These are phyloP conservation scores for Hyparrhenia diplandra DNA, from an alignment of 176 grass and related monocot genomes.

Conservation along the genomic window DNA sequence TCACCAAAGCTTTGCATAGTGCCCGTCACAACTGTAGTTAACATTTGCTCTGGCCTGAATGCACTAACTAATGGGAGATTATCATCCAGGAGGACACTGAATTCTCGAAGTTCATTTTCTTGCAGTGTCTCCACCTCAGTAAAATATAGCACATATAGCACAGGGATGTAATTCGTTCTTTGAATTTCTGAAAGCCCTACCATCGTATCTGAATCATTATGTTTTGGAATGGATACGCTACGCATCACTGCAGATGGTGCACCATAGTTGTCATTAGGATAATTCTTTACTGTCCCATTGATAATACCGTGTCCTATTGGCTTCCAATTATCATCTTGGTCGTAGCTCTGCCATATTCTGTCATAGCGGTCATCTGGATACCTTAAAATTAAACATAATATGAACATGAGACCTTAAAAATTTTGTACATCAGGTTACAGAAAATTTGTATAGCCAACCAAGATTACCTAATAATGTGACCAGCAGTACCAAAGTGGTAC, in stretches of 20 bases:
- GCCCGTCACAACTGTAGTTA: background rate
- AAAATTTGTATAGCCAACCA: background rate
- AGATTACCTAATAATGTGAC: background rate
- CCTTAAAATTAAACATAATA: background rate
- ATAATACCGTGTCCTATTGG: background rate
- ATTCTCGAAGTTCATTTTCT: constrained; percentile 2
- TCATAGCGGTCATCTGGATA: constrained; percentile 33
- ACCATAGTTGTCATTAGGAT: background rate
- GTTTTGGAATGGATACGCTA: constrained; percentile 18
- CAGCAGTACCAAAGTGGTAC: constrained; percentile 13
- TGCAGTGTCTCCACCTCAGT: constrained; percentile 1
- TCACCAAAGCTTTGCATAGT: background rate
- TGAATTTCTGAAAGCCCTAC: too few relatives aligned
- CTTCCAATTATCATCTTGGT: background rate
- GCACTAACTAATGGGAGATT: background rate
- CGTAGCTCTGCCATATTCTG: constrained; percentile 20
- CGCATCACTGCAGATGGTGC: constrained; percentile 36
- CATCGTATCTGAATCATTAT: too few relatives aligned
- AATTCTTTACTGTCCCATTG: background rate
- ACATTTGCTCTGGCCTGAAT: constrained; percentile 10
- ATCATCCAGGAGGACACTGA: constrained; percentile 27
- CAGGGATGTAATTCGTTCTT: too few relatives aligned
- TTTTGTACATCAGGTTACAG: background rate
- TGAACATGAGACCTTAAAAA: background rate
- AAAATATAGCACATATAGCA: constrained; percentile 14